Evolutionary conservation across 163 green algal genomes (phyloP).

Genomic region (Volvox carteri): DNA sequence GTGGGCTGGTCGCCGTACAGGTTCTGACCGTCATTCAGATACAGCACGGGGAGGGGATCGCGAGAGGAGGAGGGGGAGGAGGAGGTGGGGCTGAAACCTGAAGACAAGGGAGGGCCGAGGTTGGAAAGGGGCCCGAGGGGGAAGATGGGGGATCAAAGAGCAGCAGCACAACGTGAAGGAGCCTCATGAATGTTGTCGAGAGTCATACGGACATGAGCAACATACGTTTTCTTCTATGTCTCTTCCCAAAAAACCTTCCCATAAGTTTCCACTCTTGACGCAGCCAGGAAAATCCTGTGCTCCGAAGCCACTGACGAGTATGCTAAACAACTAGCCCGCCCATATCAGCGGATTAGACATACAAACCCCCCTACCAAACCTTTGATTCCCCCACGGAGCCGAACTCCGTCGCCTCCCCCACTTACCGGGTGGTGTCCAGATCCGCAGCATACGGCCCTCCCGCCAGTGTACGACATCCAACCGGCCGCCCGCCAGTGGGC

Average conservation of each 20-base stretch:
- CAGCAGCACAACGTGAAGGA: neutral
- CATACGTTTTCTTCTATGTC: too few species aligned
- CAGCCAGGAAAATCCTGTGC: neutral
- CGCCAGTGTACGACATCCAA: conserved; percentile 62
- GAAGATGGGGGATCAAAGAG: neutral
- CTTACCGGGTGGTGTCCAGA: conserved; percentile 65
- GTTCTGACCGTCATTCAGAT: conserved; percentile 76
- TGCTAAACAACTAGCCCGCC: neutral
- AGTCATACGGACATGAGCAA: too few species aligned
- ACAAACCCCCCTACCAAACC: neutral
- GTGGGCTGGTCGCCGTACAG: conserved; percentile 65
- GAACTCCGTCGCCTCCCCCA: too few species aligned
- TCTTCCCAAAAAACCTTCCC: too few species aligned
- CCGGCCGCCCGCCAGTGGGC: conserved; percentile 58
- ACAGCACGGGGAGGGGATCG: conserved; percentile 66
- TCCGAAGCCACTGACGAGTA: neutral
- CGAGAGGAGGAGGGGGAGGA: conserved; percentile 30
- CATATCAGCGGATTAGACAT: neutral
- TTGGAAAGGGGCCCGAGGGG: neutral
- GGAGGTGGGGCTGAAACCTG: conserved; percentile 58
- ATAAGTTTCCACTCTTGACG: neutral
- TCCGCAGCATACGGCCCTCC: conserved; percentile 54
- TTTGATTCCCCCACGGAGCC: too few species aligned
- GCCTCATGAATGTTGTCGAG: too few species aligned
- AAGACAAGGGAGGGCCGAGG: neutral